phyloP scores from a whole-genome alignment of 2,329 filamentous ascomycete genomes.

The Colletotrichum sp. region DNA sequence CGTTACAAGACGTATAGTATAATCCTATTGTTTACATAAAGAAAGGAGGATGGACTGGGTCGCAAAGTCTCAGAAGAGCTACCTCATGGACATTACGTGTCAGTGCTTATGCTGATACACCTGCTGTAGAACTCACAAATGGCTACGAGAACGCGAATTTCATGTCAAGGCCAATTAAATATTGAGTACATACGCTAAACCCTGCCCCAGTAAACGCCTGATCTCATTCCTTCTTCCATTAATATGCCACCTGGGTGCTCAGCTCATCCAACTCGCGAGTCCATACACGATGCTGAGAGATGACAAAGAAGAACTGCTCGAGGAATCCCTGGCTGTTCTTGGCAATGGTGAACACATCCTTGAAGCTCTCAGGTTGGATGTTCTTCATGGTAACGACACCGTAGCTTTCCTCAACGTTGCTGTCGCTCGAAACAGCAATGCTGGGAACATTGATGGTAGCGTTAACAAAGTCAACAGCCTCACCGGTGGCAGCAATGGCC shows the following conservation, averaged over 20 bases:
- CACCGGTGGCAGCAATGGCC: slow-evolving; percentile 76
- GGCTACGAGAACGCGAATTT: no score
- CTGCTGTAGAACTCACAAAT: fast-evolving
- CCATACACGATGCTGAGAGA: slow-evolving; percentile 77
- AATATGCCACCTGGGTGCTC: slow-evolving; percentile 72
- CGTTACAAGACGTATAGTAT: neutral
- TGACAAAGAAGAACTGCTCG: slow-evolving; percentile 71
- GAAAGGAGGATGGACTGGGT: fast-evolving
- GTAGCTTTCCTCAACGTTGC: slow-evolving; percentile 69
- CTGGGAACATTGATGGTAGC: slow-evolving; percentile 48
- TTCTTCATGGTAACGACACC: slow-evolving; percentile 75
- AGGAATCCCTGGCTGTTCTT: slow-evolving; percentile 74
- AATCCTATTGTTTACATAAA: fast-evolving
- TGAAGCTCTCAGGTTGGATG: slow-evolving; percentile 60
- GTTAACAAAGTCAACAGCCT: slow-evolving; percentile 69
- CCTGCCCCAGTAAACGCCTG: neutral
- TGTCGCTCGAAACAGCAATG: slow-evolving; percentile 47
- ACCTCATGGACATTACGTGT: no score
- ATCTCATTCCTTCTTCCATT: slow-evolving; percentile 26
- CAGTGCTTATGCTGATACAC: neutral
- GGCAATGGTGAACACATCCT: slow-evolving; percentile 65
- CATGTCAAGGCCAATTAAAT: no score
- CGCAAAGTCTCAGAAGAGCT: neutral
- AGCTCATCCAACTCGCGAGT: slow-evolving; percentile 76
- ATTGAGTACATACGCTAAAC: neutral